A percentile compares a stretch with the other conserved stretches of the same genome.
Evolutionary conservation across 306 rosid genomes (phyloP).

Genomic region (Biancaea sappan): DNA sequence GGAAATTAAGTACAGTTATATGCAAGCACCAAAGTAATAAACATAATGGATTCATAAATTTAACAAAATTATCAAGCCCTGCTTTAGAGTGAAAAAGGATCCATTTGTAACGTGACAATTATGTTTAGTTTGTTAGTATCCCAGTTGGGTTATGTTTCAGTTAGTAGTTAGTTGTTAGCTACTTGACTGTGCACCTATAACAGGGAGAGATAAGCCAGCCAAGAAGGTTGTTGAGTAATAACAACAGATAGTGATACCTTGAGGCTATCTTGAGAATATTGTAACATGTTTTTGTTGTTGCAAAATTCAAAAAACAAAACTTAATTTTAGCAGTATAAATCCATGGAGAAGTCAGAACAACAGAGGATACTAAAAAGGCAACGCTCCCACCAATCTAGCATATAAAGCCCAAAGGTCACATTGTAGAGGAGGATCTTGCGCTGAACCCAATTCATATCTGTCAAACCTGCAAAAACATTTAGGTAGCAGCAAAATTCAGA

Average conservation of each 20-base stretch:
- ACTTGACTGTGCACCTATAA: too few species aligned
- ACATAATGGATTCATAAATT: neutral
- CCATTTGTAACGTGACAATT: too few species aligned
- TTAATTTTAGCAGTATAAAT: conserved; percentile 18
- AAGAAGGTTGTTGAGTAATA: too few species aligned
- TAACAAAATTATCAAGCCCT: neutral
- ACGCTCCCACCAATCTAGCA: conserved; percentile 99
- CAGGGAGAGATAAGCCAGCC: too few species aligned
- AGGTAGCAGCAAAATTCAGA: neutral
- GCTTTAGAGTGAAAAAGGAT: neutral
- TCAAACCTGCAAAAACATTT: conserved; percentile 30
- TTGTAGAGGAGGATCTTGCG: conserved; percentile 87
- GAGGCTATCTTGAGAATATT: too few species aligned
- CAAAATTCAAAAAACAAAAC: neutral
- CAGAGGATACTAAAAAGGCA: conserved; percentile 82
- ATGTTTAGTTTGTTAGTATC: too few species aligned
- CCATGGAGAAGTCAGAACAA: neutral
- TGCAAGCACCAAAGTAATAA: neutral
- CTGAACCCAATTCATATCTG: conserved; percentile 85
- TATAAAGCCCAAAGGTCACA: conserved; percentile 94
- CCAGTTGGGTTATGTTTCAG: too few species aligned
- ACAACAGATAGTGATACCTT: too few species aligned
- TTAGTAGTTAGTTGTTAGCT: too few species aligned
- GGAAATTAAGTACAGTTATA: neutral
- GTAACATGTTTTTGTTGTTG: neutral